Base-by-base conservation (phyloP, 1,284 basidiomycete species). In the Trametes hirsuta region DNA sequence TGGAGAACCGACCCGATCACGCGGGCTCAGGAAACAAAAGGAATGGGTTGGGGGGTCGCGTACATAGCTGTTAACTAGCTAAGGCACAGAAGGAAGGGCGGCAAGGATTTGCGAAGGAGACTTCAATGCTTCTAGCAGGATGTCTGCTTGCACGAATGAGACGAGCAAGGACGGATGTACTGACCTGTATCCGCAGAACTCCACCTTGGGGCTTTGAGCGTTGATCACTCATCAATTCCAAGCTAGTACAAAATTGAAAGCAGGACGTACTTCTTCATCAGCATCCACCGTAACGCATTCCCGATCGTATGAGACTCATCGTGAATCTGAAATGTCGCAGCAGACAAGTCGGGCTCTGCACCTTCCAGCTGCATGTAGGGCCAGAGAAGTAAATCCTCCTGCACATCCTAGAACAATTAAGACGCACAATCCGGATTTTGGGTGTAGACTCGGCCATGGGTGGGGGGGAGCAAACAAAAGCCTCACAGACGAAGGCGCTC, bases 131-230 rank as follows among this genome's bases (percentile, higher is more conserved):
- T 40, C 46, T 24, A 21, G 41, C 63, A 64, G 24, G 24, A 36
- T 12, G 21, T 53, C 45, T 39, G 58, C 61, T 41, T 53, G 47
- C 51, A 55, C 22, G 18, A 48, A 49, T 25, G 40, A 15, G 58
- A 49, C 42, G 14, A 50, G 22, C 36, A 52, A 47, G 47, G 55
- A 15, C 39, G 56, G 55, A 18, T 3, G 21, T 39, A 51, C 81
- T 77, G 67, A 91, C 93, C 91, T 95, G 81, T 99, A 99, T 35
- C 97, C 97, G 74, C 97, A 99, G 75, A 98, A 98, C 77, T 98
- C 95, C 58, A 98, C 97, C 69, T 95, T 94, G n/a, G 97, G 93
- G 73, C 97, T 98, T 53, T 24, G 11, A 8, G 56, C 50, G 14
- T 46, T 22, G 18, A 18, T n/a, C 4, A 3, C 1, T 14, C 2